Evolutionary conservation across 2,329 filamentous ascomycete species (phyloP).

Genomic region (Stagonosporopsis chrysanthemi): DNA sequence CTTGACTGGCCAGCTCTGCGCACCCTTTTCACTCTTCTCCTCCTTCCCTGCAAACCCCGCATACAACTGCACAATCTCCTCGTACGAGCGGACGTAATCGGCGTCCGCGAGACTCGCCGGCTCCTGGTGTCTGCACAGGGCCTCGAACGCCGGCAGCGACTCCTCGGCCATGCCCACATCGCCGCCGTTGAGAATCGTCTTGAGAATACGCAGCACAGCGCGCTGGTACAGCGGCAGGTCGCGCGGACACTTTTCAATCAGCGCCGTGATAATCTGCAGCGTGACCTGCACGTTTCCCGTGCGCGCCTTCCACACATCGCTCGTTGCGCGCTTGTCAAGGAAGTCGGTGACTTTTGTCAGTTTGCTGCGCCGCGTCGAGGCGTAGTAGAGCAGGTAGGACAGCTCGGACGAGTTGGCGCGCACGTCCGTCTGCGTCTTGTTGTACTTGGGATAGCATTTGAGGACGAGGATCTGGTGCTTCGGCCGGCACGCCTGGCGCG

Average conservation of each 20-base stretch:
- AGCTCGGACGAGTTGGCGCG: slow-evolving; percentile 97
- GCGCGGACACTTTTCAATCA: slow-evolving; percentile 91
- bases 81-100: slow-evolving; percentile 81
- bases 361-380: slow-evolving; percentile 91
- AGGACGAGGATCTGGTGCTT: slow-evolving; percentile 97
- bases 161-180: slow-evolving; percentile 95
- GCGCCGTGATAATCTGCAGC: slow-evolving; percentile 85
- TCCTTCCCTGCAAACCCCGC: slow-evolving; percentile 76
- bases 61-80: slow-evolving; percentile 81
- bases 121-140: slow-evolving; percentile 89
- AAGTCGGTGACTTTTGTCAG: slow-evolving; percentile 95
- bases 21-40: slow-evolving; percentile 43
- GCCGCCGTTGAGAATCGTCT: slow-evolving; percentile 80
- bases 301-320: slow-evolving; percentile 87
- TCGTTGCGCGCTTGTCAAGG: slow-evolving; percentile 90
- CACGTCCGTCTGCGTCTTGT: slow-evolving; percentile 85
- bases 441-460: slow-evolving; percentile 94
- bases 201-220: slow-evolving; percentile 84
- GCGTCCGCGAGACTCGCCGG: slow-evolving; percentile 84
- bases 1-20: slow-evolving; percentile 73
- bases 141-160: slow-evolving; percentile 83
- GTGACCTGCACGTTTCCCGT: slow-evolving; percentile 95
- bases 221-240: slow-evolving; percentile 88
- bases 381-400: slow-evolving; percentile 96
- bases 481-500: slow-evolving; percentile 73